A percentile compares a stretch with the other conserved stretches of the same genome.
Evolutionary conservation across 768 basidiomycete species (phyloP).

Genomic region (Rhodotorula paludigena): DNA sequence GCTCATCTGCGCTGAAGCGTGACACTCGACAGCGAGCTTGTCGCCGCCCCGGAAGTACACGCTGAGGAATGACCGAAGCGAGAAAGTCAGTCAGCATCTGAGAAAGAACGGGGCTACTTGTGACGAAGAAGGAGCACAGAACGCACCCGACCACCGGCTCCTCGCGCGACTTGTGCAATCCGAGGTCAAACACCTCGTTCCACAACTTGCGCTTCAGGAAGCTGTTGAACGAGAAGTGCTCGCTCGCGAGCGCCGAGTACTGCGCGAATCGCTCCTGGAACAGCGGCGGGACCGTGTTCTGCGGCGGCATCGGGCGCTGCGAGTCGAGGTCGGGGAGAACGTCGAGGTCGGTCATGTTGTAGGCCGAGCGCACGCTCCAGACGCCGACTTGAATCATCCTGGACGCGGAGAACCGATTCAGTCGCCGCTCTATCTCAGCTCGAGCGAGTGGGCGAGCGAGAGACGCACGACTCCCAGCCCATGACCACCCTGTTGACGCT

Average conservation of each 20-base stretch:
- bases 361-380: too few relatives aligned
- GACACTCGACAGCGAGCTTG: slow-evolving; percentile 13
- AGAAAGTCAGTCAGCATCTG: neutral
- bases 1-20: slow-evolving; percentile 1
- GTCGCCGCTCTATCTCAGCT: too few relatives aligned
- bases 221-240: slow-evolving; percentile 10
- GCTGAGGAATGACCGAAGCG: too few relatives aligned
- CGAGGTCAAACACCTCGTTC: neutral
- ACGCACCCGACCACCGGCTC: slow-evolving; percentile 2
- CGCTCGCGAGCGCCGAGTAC: slow-evolving; percentile 9
- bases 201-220: neutral
- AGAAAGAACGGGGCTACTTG: too few relatives aligned
- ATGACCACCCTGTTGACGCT: neutral
- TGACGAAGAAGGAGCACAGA: too few relatives aligned
- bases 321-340: slow-evolving; percentile 11
- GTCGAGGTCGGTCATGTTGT: slow-evolving; percentile 8
- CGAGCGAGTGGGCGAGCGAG: neutral
- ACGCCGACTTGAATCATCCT: too few relatives aligned
- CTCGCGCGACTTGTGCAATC: neutral
- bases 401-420: too few relatives aligned
- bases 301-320: slow-evolving; percentile 3
- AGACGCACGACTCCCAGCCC: neutral
- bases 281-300: slow-evolving; percentile 2
- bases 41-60: slow-evolving; percentile 14
- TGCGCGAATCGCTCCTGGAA: slow-evolving; percentile 5